Base-by-base conservation (phyloP, 805 yeast genomes). In the Sugiyamaella lignohabitans region DNA sequence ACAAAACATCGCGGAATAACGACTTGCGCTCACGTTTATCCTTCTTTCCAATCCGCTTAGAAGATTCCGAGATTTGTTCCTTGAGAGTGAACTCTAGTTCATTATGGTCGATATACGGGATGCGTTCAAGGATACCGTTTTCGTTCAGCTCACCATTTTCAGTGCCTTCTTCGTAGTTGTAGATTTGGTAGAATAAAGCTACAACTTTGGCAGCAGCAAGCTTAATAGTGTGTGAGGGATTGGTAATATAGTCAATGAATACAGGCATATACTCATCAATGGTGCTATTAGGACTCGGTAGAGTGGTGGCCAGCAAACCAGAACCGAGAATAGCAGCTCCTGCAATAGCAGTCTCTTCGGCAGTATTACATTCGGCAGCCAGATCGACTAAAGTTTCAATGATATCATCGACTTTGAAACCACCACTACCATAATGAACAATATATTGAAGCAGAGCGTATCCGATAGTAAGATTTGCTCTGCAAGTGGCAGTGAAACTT, bases 11-110 rank as follows among this genome's bases (percentile, higher is more conserved):
- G 57, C 80, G 69, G 60, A 80, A 78, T 1, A 81, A 69, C 1
- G 85, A 74, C 51, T 78, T 76, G 21, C 77, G 68, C 34, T 75
- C 79, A 49, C 73, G 74, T 59, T 78, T 81, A 51, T 80, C 85
- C 57, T 76, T 78, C 54, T 82, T 82, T 22, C 82, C 74, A 2
- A 79, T 59, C 44, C 71, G 76, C 48, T 80, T 79, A 3, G 80
- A 68, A 0, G 84, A 75, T 19, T 75, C 72, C 38, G 70, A 73
- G 1, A 76, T 64, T 38, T 80, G 64, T 30, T 43, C 49, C 5
- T 57, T 57, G 42, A 64, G 40, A 22, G 23, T 27, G 18, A n/a
- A n/a, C 34, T 42, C 29, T 8, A 54, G 70, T 63, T 21, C 67
- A 66, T 24, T 41, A 77, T 59, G 2, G 67, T 66, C 18, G 62